Evolutionary conservation across 2,329 filamentous ascomycete genomes (phyloP), one percentile per base, ranked within the genome.

Genomic region (Alternaria angustiovoidea): DNA sequence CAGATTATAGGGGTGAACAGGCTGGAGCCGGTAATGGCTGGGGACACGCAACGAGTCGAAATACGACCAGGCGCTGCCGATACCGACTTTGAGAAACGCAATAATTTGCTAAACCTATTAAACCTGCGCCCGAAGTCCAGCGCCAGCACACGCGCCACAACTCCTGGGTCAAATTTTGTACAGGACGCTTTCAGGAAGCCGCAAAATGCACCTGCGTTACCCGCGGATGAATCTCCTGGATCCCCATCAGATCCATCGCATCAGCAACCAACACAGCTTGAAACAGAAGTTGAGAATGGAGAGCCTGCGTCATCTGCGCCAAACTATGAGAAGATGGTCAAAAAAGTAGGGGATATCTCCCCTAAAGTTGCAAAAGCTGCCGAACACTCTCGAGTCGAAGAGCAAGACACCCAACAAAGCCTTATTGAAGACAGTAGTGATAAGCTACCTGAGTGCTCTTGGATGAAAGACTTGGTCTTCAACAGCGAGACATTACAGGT

Each of bases 401-500:
- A 49, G n/a, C 46, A 38, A 12, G 16, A 12, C 5, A 39, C 11
- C 28, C 20, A 48, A 8, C 28, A 53, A 51, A 30, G 7, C n/a
- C 36, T 26, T 20, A n/a, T 30, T 9, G 34, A 54, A 14, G 36
- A 62, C 4, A 14, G 11, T 18, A 24, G 4, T 53, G 20, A 36
- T 7, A 11, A n/a, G 2, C 7, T 1, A 0, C 44, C 59, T 16
- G 59, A 64, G 26, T 70, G 67, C 51, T 43, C 65, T 20, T 73
- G 70, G 70, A 72, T 73, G 69, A 64, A 66, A 51, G 67, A 63
- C 6, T 57, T 72, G 11, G 54, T 63, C 7, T 62, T 74, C 53
- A 67, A 66, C 39, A 68, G 65, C 44, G 64, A 65, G 22, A 39
- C 67, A 14, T 48, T 64, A n/a, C 73, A 57, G 30, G 75, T 81